Conservation (phyloP, 1,284 basidiomycete genomes). For the Volvariella surrecta region DNA sequence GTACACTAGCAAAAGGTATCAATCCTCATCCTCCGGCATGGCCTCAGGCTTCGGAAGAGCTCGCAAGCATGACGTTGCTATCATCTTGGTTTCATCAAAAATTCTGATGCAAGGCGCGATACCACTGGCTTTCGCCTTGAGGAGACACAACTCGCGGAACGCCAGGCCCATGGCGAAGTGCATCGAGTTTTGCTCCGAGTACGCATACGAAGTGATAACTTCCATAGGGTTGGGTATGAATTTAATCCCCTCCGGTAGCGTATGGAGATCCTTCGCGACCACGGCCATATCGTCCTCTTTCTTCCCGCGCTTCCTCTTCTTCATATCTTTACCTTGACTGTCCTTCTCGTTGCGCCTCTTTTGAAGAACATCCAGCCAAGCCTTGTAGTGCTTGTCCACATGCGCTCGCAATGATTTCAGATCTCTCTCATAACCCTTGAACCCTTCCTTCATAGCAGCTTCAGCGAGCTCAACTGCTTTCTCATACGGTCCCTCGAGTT, state of each 20-base stretch:
- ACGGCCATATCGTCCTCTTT: too few species aligned
- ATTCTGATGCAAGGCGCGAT: conserved; percentile 20
- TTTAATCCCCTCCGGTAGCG: too few species aligned
- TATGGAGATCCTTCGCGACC: too few species aligned
- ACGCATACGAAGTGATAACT: conserved; percentile 15
- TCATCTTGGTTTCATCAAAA: conserved; percentile 28
- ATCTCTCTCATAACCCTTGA: conserved; percentile 18
- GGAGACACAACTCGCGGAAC: conserved; percentile 33
- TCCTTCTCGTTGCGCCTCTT: conserved; percentile 3
- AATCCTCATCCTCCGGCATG: too few species aligned
- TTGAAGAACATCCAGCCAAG: conserved; percentile 8
- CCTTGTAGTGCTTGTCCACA: conserved; percentile 19
- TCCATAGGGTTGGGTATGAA: too few species aligned
- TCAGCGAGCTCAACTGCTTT: conserved; percentile 17
- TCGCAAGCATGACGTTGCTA: conserved; percentile 19
- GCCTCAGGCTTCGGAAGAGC: conserved; percentile 11
- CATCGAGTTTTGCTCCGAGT: conserved; percentile 23
- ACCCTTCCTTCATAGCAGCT: conserved; percentile 4
- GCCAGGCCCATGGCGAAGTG: conserved; percentile 38
- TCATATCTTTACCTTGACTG: not conserved
- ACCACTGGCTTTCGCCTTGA: conserved; percentile 39
- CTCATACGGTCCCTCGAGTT: conserved; percentile 20
- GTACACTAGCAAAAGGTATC: too few species aligned
- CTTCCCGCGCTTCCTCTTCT: too few species aligned
- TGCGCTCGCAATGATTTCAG: conserved; percentile 25